Evolutionary conservation across 1,139 yeast species (phyloP), one percentile per base, ranked within the genome.

Genomic region (Sugiyamaella castrensis): DNA sequence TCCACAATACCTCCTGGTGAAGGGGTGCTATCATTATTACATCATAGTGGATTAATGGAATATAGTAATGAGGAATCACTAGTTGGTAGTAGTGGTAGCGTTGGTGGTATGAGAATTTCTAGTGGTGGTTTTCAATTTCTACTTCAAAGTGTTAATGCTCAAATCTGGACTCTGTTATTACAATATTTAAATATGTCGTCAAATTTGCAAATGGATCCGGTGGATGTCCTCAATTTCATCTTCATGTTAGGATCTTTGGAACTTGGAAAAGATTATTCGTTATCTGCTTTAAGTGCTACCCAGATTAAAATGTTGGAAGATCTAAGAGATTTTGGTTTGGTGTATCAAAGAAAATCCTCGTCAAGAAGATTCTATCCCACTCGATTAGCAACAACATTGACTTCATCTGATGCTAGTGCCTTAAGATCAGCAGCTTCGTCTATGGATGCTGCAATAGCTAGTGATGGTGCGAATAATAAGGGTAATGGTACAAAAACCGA

Each of bases 201-300:
- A 59, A 82, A 82, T 40, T 74, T 87, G 44, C 81, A 86, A 61
- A 87, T 91, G 96, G 96, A 92, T 67, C 94, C 96, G 0, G 98
- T 92, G 27, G 98, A 94, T 63, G 96, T 92, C 37, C 74, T 92
- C 40, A 91, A 92, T 65, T 92, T 92, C 65, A 84, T 92, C 13
- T 94, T 92, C 69, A 84, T 91, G 79, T 72, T 92, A 41, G 98
- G 98, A 2, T 87, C 96, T 2, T 73, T 94, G 46, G 97, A 92
- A 61, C 72, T 91, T 30, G 98, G 98, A 0, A 83, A 84, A 57
- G 88, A 91, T 43, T 92, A 94, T 62, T 79, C 88, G 0, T 77
- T 84, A 1, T 71, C 80, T 4, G 82, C 83, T 38, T 69, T 92
- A 48, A 83, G 88, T 55, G 84, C 79, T 31, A 89, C 97, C 0